A percentile compares a stretch with the other conserved stretches of the same genome.
Evolutionary conservation across 1,139 yeast species (phyloP).

Genomic region (Candida neerlandica): DNA sequence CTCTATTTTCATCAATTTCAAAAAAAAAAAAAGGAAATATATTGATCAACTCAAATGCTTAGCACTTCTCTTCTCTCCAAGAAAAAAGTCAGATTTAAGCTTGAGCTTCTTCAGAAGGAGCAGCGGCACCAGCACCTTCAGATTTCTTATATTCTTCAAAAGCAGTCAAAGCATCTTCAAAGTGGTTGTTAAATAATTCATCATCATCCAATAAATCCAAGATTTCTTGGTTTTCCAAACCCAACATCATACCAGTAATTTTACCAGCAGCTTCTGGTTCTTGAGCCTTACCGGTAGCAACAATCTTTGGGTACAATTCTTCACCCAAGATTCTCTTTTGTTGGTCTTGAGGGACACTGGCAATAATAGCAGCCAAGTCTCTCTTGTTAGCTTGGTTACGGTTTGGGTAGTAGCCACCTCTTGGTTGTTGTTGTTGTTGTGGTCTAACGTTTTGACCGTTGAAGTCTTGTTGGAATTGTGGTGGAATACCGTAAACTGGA

Average conservation of each 20-base stretch:
- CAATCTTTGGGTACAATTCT: constrained; percentile 93
- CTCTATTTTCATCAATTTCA: constrained; percentile 5
- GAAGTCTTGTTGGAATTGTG: constrained; percentile 49
- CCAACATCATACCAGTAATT: constrained; percentile 98
- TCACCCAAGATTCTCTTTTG: constrained; percentile 98
- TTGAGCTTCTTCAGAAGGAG: constrained; percentile 27
- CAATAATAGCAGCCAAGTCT: constrained; percentile 60
- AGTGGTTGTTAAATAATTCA: constrained; percentile 85
- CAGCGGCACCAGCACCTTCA: constrained; percentile 33
- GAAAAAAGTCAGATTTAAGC: constrained; percentile 18
- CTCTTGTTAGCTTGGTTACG: constrained; percentile 25
- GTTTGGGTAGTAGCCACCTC: constrained; percentile 50
- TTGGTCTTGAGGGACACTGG: constrained; percentile 76
- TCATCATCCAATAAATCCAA: constrained; percentile 88
- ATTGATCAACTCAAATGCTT: neutral
- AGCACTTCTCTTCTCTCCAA: neutral
- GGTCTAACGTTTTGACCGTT: constrained; percentile 24
- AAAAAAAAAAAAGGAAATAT: neutral
- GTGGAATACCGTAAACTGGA: constrained; percentile 83
- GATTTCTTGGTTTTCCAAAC: constrained; percentile 91
- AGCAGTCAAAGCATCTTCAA: constrained; percentile 93
- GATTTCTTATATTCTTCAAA: constrained; percentile 79
- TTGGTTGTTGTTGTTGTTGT: constrained; percentile 27
- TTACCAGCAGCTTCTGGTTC: constrained; percentile 98
- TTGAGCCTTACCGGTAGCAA: constrained; percentile 80